Base-by-base conservation (phyloP, 257 asterid genomes). In the Scutellaria barbata region DNA sequence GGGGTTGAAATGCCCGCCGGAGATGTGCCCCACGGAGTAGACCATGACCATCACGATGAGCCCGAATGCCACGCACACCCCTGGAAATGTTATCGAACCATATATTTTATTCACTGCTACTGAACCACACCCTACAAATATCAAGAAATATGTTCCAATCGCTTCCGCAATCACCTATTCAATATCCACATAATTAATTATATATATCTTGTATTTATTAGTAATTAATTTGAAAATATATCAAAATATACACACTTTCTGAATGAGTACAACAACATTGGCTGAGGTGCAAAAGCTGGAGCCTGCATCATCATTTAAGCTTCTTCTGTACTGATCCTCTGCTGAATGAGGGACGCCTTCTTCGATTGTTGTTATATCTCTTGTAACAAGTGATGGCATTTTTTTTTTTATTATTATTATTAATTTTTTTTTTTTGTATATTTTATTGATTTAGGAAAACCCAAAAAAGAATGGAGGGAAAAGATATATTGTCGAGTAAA, bases 1-100 rank as follows among this genome's bases (percentile, higher is more conserved):
- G 4, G 95, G 95, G 66, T 88, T 88, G 52, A 88, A 83, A 83
- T 86, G 90, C 1, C 87, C 92, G 59, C 90, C 95, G 48, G 92
- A 88, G 68, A 88, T 86, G 57, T 88, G 95, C 7, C 89, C 92
- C 35, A 84, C 92, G 41, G 92, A 33, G 68, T 88, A 88, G 37
- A 88, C 67, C 92, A 86, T 85, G 2, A 89, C 81, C 96, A 89
- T 89, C 0, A 80, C 90, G 1, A 48, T 73, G 62, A 89, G 67
- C 0, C 92, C 96, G 69, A 86, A 89, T 0, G 87, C 87, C 0
- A 77, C 46, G 50, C 87, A 79, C 25, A 83, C 63, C n/a, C 94
- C 92, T 8, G 85, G 91, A 68, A 89, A 89, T 46, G 96, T 89
- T 47, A 87, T 10, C 0, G 80, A 51, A 13, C 86, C 91, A 11